A percentile compares a stretch with the other conserved stretches of the same genome.
phyloP scores from a whole-genome alignment of 2,329 filamentous ascomycete genomes.

The Didymellaceae sp. region DNA sequence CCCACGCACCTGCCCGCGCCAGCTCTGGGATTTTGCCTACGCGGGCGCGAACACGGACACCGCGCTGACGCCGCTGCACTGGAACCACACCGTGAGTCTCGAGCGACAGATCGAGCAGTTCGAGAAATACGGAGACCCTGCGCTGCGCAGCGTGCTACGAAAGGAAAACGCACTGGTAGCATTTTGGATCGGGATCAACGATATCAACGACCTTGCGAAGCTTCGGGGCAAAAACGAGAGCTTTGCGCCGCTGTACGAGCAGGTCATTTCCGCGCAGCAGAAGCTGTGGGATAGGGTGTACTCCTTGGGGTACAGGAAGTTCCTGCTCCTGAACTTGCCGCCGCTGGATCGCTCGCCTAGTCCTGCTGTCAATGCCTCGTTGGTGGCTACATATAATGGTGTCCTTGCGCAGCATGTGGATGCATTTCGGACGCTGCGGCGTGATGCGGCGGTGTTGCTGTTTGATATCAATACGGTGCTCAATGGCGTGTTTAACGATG shows the following conservation, averaged over 20 bases:
- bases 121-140: constrained; percentile 53
- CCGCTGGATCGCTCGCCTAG: constrained; percentile 13
- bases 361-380: constrained; percentile 25
- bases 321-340: constrained; percentile 44
- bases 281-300: constrained; percentile 51
- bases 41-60: constrained; percentile 58
- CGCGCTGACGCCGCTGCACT: constrained; percentile 55
- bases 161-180: constrained; percentile 54
- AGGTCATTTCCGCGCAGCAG: constrained; percentile 53
- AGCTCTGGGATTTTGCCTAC: constrained; percentile 65
- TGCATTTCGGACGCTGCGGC: constrained; percentile 43
- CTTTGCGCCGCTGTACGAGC: constrained; percentile 56
- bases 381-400: constrained; percentile 55
- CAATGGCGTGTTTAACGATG: constrained; percentile 52
- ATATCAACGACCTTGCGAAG: constrained; percentile 59
- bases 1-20: constrained; percentile 53
- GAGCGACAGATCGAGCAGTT: constrained; percentile 61
- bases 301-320: constrained; percentile 53
- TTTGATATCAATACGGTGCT: constrained; percentile 56
- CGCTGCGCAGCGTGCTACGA: constrained; percentile 44
- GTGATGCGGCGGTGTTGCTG: constrained; percentile 48
- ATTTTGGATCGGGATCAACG: constrained; percentile 65
- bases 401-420: constrained; percentile 46
- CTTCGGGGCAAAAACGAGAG: constrained; percentile 46
- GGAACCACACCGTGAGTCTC: constrained; percentile 58